phyloP scores from a whole-genome alignment of 148 eudicot genomes.

The Fagopyrum tataricum region DNA sequence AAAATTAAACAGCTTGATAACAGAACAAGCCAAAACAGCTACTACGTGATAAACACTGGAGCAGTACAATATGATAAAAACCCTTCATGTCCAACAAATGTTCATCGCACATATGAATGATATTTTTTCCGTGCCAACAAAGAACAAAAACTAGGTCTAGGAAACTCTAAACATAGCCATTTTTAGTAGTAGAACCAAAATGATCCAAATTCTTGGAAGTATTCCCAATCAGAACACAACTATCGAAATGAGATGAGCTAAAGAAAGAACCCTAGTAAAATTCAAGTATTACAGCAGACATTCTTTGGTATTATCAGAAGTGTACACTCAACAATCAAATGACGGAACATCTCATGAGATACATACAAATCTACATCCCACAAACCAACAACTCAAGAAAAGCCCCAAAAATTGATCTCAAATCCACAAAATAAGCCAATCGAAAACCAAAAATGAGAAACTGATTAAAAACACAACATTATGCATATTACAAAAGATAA shows the following conservation, averaged over 20 bases:
- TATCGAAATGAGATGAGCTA: slow-evolving; percentile 6
- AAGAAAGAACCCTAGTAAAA: background rate
- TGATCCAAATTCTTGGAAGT: slow-evolving; percentile 1
- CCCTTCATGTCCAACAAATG: background rate
- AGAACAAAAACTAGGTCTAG: background rate
- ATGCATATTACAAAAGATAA: background rate
- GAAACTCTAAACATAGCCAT: background rate
- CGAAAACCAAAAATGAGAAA: slow-evolving; percentile 2
- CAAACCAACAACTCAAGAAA: background rate
- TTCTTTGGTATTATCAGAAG: background rate
- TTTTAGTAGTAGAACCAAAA: background rate
- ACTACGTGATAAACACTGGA: background rate
- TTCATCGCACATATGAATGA: background rate
- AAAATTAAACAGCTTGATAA: background rate
- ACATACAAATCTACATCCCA: slow-evolving; percentile 7
- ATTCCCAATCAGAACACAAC: slow-evolving; percentile 8
- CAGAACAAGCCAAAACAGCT: slow-evolving; percentile 1
- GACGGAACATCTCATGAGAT: background rate
- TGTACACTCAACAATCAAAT: background rate
- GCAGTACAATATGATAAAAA: background rate
- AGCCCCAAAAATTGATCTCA: slow-evolving; percentile 12
- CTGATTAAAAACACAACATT: background rate
- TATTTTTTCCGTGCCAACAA: background rate
- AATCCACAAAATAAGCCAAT: background rate
- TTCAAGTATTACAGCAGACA: background rate